Percentiles rank a stretch among this genome's conserved stretches.
Evolutionary conservation across 768 basidiomycete genomes (phyloP).

Genomic region (Inosperma sp.): DNA sequence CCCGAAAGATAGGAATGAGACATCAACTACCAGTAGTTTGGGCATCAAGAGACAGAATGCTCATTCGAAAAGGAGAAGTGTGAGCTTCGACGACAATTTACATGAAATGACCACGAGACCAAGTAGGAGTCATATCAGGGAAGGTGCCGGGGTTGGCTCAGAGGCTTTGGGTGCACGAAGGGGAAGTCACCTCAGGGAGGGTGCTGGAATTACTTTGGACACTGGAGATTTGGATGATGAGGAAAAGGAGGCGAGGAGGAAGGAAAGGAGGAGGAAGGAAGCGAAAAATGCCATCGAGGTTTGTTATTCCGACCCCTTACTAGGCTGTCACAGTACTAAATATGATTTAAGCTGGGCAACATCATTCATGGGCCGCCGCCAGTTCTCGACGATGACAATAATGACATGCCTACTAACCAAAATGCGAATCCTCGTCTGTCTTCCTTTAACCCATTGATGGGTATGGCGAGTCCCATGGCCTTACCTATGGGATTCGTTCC

Average conservation of each 20-base stretch:
- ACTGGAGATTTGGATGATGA: slow-evolving; percentile 36
- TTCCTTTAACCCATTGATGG: slow-evolving; percentile 44
- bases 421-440: slow-evolving; percentile 38
- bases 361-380: slow-evolving; percentile 78
- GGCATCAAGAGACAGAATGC: slow-evolving; percentile 20
- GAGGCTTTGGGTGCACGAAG: slow-evolving; percentile 10
- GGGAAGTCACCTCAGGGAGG: slow-evolving; percentile 4
- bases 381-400: slow-evolving; percentile 50
- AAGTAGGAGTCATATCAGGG: slow-evolving; percentile 18
- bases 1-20: slow-evolving; percentile 13
- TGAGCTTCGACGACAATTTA: slow-evolving; percentile 60
- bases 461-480: slow-evolving; percentile 31
- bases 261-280: slow-evolving; percentile 72
- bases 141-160: slow-evolving; percentile 10
- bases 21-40: slow-evolving; percentile 17
- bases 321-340: slow-evolving; percentile 1
- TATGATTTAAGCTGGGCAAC: slow-evolving; percentile 66
- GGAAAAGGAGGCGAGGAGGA: slow-evolving; percentile 52
- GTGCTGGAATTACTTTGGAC: slow-evolving; percentile 27
- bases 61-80: slow-evolving; percentile 56
- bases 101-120: slow-evolving; percentile 16
- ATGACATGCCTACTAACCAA: slow-evolving; percentile 46
- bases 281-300: slow-evolving; percentile 90
- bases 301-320: slow-evolving; percentile 21
- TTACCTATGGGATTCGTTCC: slow-evolving; percentile 32